These are phyloP conservation scores for Penicillium desertorum DNA, from an alignment of 495 filamentous ascomycete genomes.

Conservation along the genomic window DNA sequence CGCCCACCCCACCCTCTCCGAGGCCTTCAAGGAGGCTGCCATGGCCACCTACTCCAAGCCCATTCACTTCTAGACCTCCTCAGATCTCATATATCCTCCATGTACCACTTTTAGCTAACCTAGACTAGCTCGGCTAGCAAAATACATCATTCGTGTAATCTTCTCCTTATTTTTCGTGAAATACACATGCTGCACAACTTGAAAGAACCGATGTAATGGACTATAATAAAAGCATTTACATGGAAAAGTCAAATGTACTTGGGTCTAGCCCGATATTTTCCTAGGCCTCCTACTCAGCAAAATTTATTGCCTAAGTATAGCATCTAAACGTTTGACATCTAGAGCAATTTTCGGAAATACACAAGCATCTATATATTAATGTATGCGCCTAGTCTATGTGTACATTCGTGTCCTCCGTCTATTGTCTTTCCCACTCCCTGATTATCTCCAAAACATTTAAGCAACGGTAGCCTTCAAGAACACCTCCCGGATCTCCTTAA, in stretches of 20 bases:
- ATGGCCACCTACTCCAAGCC: constrained; percentile 97
- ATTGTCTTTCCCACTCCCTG: neutral
- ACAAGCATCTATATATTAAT: neutral
- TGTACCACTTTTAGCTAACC: constrained; percentile 40
- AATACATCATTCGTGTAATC: constrained; percentile 45
- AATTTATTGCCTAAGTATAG: neutral
- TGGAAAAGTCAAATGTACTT: neutral
- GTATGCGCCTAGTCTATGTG: neutral
- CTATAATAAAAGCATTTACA: too few relatives aligned
- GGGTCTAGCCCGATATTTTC: neutral
- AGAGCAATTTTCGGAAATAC: neutral
- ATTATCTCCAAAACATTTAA: constrained; percentile 3
- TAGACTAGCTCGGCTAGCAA: constrained; percentile 47
- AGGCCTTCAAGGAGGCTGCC: constrained; percentile 99
- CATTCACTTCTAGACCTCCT: constrained; percentile 78
- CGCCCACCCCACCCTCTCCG: constrained; percentile 92
- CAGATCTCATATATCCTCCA: constrained; percentile 29
- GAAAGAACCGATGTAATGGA: neutral
- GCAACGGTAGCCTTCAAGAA: constrained; percentile 24
- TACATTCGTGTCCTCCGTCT: neutral
- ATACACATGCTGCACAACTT: constrained; percentile 1
- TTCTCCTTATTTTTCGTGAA: constrained; percentile 32
- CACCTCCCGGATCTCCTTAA: constrained; percentile 24
- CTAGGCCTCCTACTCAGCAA: neutral
- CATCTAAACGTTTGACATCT: too few relatives aligned